These are phyloP conservation scores for Chlorella sorokiniana DNA, from an alignment of 139 green algal genomes.

Conservation along the genomic window DNA sequence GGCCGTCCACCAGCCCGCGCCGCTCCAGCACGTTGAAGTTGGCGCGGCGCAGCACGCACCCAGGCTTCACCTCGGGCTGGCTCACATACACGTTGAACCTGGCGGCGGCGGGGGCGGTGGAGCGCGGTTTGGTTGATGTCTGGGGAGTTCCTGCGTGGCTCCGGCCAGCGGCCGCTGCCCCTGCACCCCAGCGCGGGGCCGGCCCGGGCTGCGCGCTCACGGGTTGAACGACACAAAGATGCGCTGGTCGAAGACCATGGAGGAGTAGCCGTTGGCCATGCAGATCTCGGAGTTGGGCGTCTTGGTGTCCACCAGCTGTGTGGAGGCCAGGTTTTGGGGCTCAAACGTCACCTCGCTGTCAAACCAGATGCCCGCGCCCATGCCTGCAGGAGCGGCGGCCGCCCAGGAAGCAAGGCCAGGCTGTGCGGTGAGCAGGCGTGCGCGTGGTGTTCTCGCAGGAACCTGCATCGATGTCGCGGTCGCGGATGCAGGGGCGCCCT, in stretches of 20 bases:
- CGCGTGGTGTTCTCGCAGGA: not conserved
- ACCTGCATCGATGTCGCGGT: too few relatives aligned
- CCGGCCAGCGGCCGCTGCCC: too few relatives aligned
- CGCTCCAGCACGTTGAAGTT: slow-evolving; percentile 95
- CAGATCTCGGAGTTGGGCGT: slow-evolving; percentile 94
- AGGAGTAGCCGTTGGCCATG: slow-evolving; percentile 95
- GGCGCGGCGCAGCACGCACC: slow-evolving; percentile 91
- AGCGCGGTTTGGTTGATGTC: not conserved
- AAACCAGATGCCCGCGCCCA: slow-evolving; percentile 71
- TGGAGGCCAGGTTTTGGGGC: slow-evolving; percentile 87
- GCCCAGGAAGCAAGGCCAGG: too few relatives aligned
- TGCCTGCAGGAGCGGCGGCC: slow-evolving; percentile 34
- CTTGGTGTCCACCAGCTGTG: slow-evolving; percentile 94
- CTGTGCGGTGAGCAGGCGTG: not conserved
- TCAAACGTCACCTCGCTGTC: slow-evolving; percentile 76
- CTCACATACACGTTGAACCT: slow-evolving; percentile 96
- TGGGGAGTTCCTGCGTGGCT: too few relatives aligned
- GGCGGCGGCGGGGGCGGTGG: not conserved
- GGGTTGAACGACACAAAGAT: slow-evolving; percentile 99
- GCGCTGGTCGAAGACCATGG: slow-evolving; percentile 99
- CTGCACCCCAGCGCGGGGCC: too few relatives aligned
- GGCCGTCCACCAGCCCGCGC: slow-evolving; percentile 79
- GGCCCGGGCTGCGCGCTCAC: slow-evolving; percentile 43
- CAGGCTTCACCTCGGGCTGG: slow-evolving; percentile 96
- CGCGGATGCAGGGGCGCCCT: too few relatives aligned